Base-by-base conservation (phyloP, 169 alveolate species). In the Cryptosporidium ryanae region DNA sequence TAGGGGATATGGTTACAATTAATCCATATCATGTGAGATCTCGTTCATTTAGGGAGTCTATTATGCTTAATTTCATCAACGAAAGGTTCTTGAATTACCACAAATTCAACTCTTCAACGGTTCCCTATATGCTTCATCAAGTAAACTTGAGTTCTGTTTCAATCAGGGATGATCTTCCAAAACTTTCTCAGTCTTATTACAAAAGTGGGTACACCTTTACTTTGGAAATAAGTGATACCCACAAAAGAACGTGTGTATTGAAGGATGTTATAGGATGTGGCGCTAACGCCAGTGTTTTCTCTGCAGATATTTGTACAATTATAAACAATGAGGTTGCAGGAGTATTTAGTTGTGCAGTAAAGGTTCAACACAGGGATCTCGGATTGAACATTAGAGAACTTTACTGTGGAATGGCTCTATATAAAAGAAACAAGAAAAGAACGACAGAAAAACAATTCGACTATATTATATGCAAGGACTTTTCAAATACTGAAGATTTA, bases 211-310 rank as follows among this genome's bases (percentile, higher is more conserved):
- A 57, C 49, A 57, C 87, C 2, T 76, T 76, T 25, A 55, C 68
- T 21, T 43, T 76, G 64, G 68, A 55, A 59, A 55, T 76, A 3
- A 61, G 21, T 55, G 61, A 76, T 23, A 21, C 23, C 13, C 54
- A 59, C 46, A 76, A 59, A 43, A 57, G 87, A 25, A 59, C 15
- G 8, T 76, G 64, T 59, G 63, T 59, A 63, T 61, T 76, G 21
- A 76, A 59, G 48, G 63, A 76, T 57, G 8, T 76, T 25, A 76
- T 76, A 57, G 87, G 87, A 5, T 21, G 71, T 23, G 87, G 87
- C n/a, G 87, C 87, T 23, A 76, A 76, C 46, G 87, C 87, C 23
- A 76, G 68, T 29, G 87, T 76, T n/a, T 76, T 59, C 63, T 61
- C 71, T 76, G 44, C 87, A 6, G 87, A 76, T 43, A 61, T 76